A percentile compares a stretch with the other conserved stretches of the same genome.
These are phyloP conservation scores for Cenchrus purpureus DNA, from an alignment of 176 grass and related monocot genomes.

Conservation along the genomic window DNA sequence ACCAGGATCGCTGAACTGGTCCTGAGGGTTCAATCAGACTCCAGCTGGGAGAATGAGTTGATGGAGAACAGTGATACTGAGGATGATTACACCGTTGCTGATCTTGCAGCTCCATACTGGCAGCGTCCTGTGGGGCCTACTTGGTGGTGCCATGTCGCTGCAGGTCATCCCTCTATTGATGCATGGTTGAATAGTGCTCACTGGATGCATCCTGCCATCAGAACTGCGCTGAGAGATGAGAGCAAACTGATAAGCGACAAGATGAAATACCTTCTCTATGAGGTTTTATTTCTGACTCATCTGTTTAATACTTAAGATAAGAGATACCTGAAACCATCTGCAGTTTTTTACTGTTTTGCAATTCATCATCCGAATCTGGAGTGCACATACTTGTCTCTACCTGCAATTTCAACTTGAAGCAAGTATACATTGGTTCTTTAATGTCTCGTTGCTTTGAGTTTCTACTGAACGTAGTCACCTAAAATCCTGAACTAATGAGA, in stretches of 20 bases:
- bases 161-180: constrained; percentile 64
- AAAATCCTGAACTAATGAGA: not conserved
- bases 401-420: constrained; percentile 11
- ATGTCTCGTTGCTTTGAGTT: not conserved
- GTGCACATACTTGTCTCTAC: not conserved
- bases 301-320: constrained; percentile 3
- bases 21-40: constrained; percentile 76
- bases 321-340: not conserved
- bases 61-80: constrained; percentile 62
- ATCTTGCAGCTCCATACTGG: constrained; percentile 92
- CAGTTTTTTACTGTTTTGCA: not conserved
- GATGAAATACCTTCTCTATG: constrained; percentile 96
- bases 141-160: constrained; percentile 93
- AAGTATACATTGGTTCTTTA: not conserved
- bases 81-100: constrained; percentile 91
- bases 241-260: constrained; percentile 87
- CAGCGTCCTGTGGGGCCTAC: constrained; percentile 81
- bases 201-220: constrained; percentile 96
- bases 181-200: constrained; percentile 81
- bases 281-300: constrained; percentile 63
- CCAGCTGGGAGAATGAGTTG: constrained; percentile 75
- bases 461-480: not conserved
- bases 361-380: not conserved
- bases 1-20: constrained; percentile 73
- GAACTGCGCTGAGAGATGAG: constrained; percentile 86